phyloP scores from a whole-genome alignment of 208 protist genomes.

The Leishmania aethiopica region DNA sequence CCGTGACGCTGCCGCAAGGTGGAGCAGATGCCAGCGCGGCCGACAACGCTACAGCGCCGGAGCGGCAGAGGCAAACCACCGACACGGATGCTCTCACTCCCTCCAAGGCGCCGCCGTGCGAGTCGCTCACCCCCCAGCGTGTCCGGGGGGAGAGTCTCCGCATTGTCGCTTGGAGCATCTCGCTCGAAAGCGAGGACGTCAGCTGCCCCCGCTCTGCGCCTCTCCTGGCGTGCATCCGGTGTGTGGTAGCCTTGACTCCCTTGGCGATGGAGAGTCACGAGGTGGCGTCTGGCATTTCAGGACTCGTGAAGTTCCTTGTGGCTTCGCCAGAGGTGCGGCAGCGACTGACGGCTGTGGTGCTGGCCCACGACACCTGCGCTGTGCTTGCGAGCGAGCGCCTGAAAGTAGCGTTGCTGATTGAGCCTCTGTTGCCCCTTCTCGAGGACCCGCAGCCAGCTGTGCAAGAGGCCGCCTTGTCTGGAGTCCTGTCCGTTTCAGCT shows the following conservation, averaged over 20 bases:
- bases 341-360: conserved; percentile 50
- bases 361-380: conserved; percentile 47
- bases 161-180: conserved; percentile 33
- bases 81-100: background rate
- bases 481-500: conserved; percentile 41
- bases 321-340: conserved; percentile 28
- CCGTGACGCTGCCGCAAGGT: background rate
- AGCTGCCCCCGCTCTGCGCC: conserved; percentile 21
- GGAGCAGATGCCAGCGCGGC: background rate
- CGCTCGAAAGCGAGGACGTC: conserved; percentile 15
- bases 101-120: background rate
- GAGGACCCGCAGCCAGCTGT: conserved; percentile 49
- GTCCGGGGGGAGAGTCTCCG: conserved; percentile 27
- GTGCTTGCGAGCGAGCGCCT: conserved; percentile 37
- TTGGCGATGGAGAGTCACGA: conserved; percentile 41
- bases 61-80: background rate
- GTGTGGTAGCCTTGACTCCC: conserved; percentile 32
- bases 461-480: conserved; percentile 59
- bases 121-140: background rate
- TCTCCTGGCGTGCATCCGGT: conserved; percentile 30
- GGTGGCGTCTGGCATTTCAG: conserved; percentile 42
- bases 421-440: conserved; percentile 51
- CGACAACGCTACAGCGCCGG: background rate
- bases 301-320: conserved; percentile 45
- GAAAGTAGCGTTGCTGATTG: conserved; percentile 43